phyloP scores from a whole-genome alignment of 768 basidiomycete genomes.

The Kwoniella shandongensis region DNA sequence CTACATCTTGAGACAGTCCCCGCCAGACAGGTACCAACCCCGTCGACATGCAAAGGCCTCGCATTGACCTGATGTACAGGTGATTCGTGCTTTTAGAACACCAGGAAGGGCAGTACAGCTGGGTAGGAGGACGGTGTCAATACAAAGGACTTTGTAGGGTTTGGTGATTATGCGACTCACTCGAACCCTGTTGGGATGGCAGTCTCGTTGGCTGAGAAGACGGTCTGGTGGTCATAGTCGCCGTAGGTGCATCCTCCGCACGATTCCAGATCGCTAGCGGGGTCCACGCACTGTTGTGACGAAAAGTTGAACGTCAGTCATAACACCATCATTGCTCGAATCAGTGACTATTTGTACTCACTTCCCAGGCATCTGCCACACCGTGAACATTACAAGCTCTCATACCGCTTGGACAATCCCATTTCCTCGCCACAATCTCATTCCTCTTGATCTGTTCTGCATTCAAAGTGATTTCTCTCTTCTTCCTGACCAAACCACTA shows the following conservation, averaged over 20 bases:
- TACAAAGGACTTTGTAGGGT: background rate
- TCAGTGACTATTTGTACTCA: too few species aligned
- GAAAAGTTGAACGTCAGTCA: too few species aligned
- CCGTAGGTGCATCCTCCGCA: constrained; percentile 4
- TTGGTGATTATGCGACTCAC: background rate
- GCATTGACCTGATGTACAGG: background rate
- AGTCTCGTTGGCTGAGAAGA: background rate
- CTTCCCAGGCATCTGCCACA: background rate
- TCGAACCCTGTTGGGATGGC: background rate
- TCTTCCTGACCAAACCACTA: background rate
- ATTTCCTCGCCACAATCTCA: background rate
- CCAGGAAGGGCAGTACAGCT: background rate
- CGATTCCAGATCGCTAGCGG: background rate
- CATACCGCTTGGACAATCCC: constrained; percentile 2
- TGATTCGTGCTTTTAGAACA: background rate
- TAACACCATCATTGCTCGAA: too few species aligned
- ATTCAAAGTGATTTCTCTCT: background rate
- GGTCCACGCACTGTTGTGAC: constrained; percentile 1
- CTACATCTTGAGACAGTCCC: constrained; percentile 1
- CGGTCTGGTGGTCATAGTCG: background rate
- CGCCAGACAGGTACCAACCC: background rate
- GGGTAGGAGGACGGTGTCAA: too few species aligned
- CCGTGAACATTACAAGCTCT: background rate
- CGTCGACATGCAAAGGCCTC: background rate
- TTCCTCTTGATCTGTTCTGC: background rate